Evolutionary conservation across 1,284 basidiomycete species (phyloP), one percentile per base, ranked within the genome.

Genomic region (Ustilago xerochloae): DNA sequence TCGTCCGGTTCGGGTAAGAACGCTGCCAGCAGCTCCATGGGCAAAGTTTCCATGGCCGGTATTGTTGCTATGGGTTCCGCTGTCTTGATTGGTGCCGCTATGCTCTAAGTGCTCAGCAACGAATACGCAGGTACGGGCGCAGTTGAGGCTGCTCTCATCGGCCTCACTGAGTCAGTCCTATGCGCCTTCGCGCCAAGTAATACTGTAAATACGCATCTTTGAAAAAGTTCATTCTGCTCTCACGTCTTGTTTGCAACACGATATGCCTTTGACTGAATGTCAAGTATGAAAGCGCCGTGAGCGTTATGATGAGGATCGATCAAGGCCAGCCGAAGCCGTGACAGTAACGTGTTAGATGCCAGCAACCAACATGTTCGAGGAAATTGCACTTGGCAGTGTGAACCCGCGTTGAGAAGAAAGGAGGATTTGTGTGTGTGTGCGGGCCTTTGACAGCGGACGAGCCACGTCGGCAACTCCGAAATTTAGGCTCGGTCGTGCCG

Each of bases 11-110:
- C 60, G 10, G 49, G 43, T 6, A 47, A 46, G 35, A 58, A 30
- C 38, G 53, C 53, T 12, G 54, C 61, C 20, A 26, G 48, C 12
- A 50, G 62, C 30, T 50, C 55, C 36, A 20, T 69, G n/a, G 59
- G 52, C 28, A 24, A 30, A 6, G 51, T 58, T 24, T 58, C 62
- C 7, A 59, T 71, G 45, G 58, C 58, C 32, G 68, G 62, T 47
- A 59, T 69, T 16, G 48, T 64, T 13, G 69, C 69, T 48, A 53
- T 72, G 43, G 63, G 63, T 22, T 56, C 62, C 13, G 70, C 70
- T 53, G 70, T 48, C 13, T 12, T 65, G 12, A 32, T 68, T 16
- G 70, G 65, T n/a, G 65, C 65, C 57, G 46, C 54, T 26, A 49
- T 74, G 63, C 70, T 74, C 32, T 74, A 43, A 50, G 26, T 12